These are phyloP conservation scores for Aureobasidium sp. DNA, from an alignment of 2,329 filamentous ascomycete species.

Conservation along the genomic window DNA sequence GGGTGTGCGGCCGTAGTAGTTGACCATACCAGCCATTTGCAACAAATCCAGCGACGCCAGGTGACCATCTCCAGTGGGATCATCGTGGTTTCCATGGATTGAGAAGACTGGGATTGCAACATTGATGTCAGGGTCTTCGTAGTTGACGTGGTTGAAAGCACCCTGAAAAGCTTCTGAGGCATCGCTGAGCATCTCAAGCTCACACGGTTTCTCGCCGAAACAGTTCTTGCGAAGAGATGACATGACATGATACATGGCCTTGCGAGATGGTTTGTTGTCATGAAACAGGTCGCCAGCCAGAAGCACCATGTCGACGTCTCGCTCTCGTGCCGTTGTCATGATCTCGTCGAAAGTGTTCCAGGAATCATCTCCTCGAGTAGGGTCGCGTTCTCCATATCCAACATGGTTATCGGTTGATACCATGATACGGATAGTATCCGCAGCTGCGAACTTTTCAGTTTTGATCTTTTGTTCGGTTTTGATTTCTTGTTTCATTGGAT, in stretches of 20 bases:
- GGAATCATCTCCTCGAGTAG: constrained; percentile 88
- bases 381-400: constrained; percentile 87
- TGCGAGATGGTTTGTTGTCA: constrained; percentile 93
- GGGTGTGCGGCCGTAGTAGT: constrained; percentile 89
- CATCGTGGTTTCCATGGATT: constrained; percentile 97
- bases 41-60: constrained; percentile 84
- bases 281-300: constrained; percentile 94
- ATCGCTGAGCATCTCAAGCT: constrained; percentile 90
- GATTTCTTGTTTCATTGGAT: neutral
- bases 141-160: constrained; percentile 90
- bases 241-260: constrained; percentile 97
- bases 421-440: constrained; percentile 89
- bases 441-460: constrained; percentile 27
- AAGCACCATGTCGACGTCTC: constrained; percentile 96
- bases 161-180: constrained; percentile 81
- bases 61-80: constrained; percentile 92
- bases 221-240: constrained; percentile 87
- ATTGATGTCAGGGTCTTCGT: constrained; percentile 95
- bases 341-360: constrained; percentile 96
- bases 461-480: neutral
- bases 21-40: constrained; percentile 82
- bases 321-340: constrained; percentile 74
- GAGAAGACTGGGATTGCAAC: constrained; percentile 95
- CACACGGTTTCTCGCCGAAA: constrained; percentile 88
- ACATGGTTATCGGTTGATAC: constrained; percentile 97